phyloP scores from a whole-genome alignment of 495 filamentous ascomycete species.

The Talaromyces adpressus region DNA sequence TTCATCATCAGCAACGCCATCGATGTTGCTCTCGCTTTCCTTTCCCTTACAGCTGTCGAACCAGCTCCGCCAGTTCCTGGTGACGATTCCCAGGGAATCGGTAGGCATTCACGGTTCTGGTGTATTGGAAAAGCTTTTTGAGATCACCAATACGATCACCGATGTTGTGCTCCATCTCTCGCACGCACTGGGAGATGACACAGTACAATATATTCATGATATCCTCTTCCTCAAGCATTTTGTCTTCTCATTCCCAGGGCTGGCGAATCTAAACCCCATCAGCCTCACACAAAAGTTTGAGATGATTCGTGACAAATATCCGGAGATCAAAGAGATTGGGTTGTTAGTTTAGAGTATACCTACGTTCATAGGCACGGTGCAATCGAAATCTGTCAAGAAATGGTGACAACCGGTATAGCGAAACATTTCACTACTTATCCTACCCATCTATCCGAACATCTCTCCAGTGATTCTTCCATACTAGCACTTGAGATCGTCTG shows the following conservation, averaged over 20 bases:
- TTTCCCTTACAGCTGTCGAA: slow-evolving; percentile 46
- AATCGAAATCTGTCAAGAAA: background rate
- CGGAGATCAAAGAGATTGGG: slow-evolving; percentile 15
- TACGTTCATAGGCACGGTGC: background rate
- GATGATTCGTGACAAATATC: slow-evolving; percentile 18
- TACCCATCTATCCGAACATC: too few species aligned
- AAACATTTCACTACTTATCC: too few species aligned
- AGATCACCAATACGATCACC: slow-evolving; percentile 47
- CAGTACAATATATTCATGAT: slow-evolving; percentile 21
- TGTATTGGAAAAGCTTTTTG: slow-evolving; percentile 51
- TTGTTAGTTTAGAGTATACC: slow-evolving; percentile 9
- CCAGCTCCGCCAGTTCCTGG: slow-evolving; percentile 39
- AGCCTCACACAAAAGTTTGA: slow-evolving; percentile 22
- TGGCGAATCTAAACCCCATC: slow-evolving; percentile 16
- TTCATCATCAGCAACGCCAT: slow-evolving; percentile 20
- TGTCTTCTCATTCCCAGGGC: slow-evolving; percentile 20
- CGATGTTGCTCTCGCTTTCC: slow-evolving; percentile 38
- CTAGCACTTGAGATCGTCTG: too few species aligned
- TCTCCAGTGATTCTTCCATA: too few species aligned
- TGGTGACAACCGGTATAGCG: too few species aligned
- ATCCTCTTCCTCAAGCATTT: slow-evolving; percentile 23
- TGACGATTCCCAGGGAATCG: slow-evolving; percentile 32
- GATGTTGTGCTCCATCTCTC: slow-evolving; percentile 39
- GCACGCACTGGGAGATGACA: slow-evolving; percentile 19
- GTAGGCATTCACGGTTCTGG: slow-evolving; percentile 50